Evolutionary conservation across 495 filamentous ascomycete genomes (phyloP), one percentile per base, ranked within the genome.

Genomic region (Talaromyces ruber): DNA sequence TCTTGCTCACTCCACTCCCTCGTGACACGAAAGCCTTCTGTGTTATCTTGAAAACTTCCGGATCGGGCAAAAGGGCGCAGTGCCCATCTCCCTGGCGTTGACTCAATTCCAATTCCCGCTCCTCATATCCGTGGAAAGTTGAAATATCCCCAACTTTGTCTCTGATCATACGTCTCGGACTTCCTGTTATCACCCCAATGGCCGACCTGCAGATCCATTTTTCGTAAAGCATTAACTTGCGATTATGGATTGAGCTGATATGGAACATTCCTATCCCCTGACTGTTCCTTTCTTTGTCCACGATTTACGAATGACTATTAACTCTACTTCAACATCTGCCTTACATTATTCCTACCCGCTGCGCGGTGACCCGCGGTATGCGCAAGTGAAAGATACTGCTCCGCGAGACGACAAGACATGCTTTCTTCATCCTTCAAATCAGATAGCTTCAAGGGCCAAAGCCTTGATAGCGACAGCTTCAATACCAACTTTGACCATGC

Each of bases 401-500:
- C 50, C 30, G 28, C 22, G 6, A 34, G 54, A 57, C 18, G 11
- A 54, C 51, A 8, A 57, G 54, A 57, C 66, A 72, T 64, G 45
- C 78, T 79, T 75, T 68, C 72, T 14, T 64, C 74, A 14, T 71
- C 70, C 0, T 67, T 72, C n/a, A 74, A 62, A 64, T 64, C 74
- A 16, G 74, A 76, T 16, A 70, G 64, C 61, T 66, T 68, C 22
- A 78, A 76, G 52, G 68, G 68, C 24, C 73, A 70, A 26, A 72
- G 72, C 60, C 65, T 80, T 37, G 75, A 74, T 62, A 74, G 68
- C 68, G 79, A 72, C 68, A 88, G 72, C 77, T 92, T 81, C 51
- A 78, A 88, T 52, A 82, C 85, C 28, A 60, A 16, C 8, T 96
- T 89, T 70, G 86, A 88, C 68, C 82, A 92, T 74, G 90, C 86